Evolutionary conservation across 257 asterid genomes (phyloP).

Genomic region (Fraxinus cuspidata): DNA sequence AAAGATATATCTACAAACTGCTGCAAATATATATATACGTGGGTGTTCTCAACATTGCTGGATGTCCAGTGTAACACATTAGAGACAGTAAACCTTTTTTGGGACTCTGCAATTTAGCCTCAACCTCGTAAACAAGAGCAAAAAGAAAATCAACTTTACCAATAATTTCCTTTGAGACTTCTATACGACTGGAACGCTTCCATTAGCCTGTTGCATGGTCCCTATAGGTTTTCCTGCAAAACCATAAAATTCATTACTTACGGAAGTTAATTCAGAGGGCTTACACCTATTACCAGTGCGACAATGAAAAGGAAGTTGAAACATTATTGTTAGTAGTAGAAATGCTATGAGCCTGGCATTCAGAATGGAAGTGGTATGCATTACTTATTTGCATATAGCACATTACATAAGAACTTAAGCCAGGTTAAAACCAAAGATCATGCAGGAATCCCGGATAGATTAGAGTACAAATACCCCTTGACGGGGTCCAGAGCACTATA

Average conservation of each 20-base stretch:
- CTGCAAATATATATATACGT: constrained; percentile 18
- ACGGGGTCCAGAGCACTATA: neutral
- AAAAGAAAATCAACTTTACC: constrained; percentile 32
- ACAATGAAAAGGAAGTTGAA: neutral
- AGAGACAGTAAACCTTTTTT: neutral
- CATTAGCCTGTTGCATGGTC: constrained; percentile 43
- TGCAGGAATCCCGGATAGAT: neutral
- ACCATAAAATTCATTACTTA: constrained; percentile 8
- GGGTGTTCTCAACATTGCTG: constrained; percentile 23
- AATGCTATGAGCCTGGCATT: neutral
- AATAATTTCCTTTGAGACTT: constrained; percentile 32
- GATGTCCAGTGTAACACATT: neutral
- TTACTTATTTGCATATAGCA: neutral
- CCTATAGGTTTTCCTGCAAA: constrained; percentile 42
- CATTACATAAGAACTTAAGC: neutral
- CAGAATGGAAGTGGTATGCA: too few relatives aligned
- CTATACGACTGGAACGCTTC: constrained; percentile 52
- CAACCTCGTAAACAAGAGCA: constrained; percentile 29
- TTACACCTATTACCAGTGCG: neutral
- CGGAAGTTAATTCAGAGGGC: neutral
- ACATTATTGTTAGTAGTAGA: constrained; percentile 3
- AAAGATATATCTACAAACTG: constrained; percentile 20
- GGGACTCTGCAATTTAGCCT: constrained; percentile 26
- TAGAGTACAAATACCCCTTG: neutral
- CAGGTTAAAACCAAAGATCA: neutral